These are phyloP conservation scores for Leishmania tropica DNA, from an alignment of 208 protist species.

Conservation along the genomic window DNA sequence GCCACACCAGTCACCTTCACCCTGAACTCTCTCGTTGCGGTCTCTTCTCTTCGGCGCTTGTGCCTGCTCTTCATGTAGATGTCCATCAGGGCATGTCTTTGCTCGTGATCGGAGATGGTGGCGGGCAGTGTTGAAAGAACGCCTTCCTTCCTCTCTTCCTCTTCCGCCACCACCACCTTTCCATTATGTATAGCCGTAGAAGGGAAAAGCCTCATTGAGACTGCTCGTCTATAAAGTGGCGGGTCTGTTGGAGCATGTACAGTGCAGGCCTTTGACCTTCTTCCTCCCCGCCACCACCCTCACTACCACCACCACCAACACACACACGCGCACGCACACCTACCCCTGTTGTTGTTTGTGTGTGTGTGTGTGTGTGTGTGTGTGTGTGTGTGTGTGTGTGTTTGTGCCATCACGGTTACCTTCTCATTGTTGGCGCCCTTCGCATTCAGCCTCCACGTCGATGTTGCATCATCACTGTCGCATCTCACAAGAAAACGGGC, in stretches of 20 bases:
- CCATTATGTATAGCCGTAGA: slow-evolving; percentile 3
- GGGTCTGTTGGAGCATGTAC: neutral
- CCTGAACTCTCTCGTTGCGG: neutral
- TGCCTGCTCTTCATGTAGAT: neutral
- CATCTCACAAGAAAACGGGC: neutral
- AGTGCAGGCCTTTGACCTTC: neutral
- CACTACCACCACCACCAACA: no score
- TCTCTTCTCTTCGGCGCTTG: neutral
- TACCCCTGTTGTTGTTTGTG: no score
- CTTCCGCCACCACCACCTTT: neutral
- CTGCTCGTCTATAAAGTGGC: neutral
- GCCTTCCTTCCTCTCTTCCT: neutral
- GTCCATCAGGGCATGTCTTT: neutral
- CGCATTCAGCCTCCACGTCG: no score
- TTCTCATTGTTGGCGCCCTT: neutral
- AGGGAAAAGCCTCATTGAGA: neutral
- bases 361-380: no score
- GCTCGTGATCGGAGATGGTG: neutral
- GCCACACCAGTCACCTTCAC: neutral
- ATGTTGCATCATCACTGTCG: neutral
- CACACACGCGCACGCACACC: neutral
- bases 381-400: no score
- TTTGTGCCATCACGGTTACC: neutral
- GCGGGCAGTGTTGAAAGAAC: neutral
- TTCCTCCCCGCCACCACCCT: no score